Percentiles rank a stretch among this genome's conserved stretches.
phyloP scores from a whole-genome alignment of 2,329 filamentous ascomycete species.

The Ascochyta fabae region DNA sequence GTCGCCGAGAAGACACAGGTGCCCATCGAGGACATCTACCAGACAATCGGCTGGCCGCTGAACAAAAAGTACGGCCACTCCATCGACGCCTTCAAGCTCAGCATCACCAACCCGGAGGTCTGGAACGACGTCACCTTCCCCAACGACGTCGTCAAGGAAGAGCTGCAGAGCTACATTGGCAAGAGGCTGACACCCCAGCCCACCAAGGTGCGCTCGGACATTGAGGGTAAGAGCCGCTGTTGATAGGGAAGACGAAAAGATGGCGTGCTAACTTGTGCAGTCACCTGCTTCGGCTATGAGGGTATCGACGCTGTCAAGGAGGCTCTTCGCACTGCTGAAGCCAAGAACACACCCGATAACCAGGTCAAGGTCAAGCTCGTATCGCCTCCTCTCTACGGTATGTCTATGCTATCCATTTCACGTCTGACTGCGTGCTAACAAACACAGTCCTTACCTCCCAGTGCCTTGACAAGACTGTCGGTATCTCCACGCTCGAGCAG shows the following conservation, averaged over 20 bases:
- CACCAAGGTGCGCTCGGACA: constrained; percentile 98
- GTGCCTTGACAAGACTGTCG: constrained; percentile 88
- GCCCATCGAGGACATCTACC: constrained; percentile 93
- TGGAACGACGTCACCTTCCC: constrained; percentile 94
- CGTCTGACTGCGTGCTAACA: constrained; percentile 21
- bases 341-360: constrained; percentile 86
- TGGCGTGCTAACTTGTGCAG: constrained; percentile 26
- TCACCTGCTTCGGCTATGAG: constrained; percentile 75
- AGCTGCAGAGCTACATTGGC: constrained; percentile 93
- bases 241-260: background rate
- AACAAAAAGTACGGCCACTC: constrained; percentile 98
- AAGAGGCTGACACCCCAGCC: constrained; percentile 97
- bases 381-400: constrained; percentile 86
- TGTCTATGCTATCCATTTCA: background rate
- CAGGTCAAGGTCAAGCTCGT: constrained; percentile 99
- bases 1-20: constrained; percentile 95
- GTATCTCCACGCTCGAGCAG: constrained; percentile 83
- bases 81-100: constrained; percentile 98
- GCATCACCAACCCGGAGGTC: constrained; percentile 96
- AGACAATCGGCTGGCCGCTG: constrained; percentile 93
- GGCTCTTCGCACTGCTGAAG: constrained; percentile 88
- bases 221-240: constrained; percentile 74
- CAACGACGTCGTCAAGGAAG: constrained; percentile 81
- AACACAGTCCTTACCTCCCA: constrained; percentile 81
- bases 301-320: constrained; percentile 98